These are phyloP conservation scores for Quercus berberidifolia DNA, from an alignment of 306 rosid genomes.

Conservation along the genomic window DNA sequence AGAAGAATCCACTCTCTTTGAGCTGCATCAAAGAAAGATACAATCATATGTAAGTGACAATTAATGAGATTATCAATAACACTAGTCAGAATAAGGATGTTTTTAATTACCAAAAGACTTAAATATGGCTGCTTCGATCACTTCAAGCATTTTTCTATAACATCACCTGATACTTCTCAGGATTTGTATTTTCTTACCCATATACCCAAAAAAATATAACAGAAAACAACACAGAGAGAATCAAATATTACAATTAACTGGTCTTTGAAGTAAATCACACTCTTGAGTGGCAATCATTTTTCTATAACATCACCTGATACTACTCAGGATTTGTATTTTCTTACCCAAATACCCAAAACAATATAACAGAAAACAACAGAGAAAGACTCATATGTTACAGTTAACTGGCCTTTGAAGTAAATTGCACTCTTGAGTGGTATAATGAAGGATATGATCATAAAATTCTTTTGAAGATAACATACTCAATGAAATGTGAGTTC, in stretches of 20 bases:
- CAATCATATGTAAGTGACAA: not conserved
- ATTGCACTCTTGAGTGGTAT: not conserved
- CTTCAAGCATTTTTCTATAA: not conserved
- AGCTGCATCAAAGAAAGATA: slow-evolving; percentile 46
- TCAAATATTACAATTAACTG: not conserved
- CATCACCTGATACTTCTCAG: not conserved
- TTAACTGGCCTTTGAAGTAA: not conserved
- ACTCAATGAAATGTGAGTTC: not conserved
- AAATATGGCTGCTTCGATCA: not conserved
- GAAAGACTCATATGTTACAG: not conserved
- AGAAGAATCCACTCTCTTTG: slow-evolving; percentile 49
- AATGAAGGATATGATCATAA: not conserved
- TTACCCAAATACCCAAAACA: not conserved
- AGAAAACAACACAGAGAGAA: not conserved
- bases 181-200: not conserved
- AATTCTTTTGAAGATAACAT: not conserved
- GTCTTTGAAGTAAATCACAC: not conserved
- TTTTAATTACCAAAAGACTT: not conserved
- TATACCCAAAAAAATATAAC: not conserved
- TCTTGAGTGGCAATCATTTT: not conserved
- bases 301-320: not conserved
- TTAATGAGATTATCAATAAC: not conserved
- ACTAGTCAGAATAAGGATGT: not conserved
- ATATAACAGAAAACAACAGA: not conserved
- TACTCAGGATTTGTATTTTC: not conserved